These are phyloP conservation scores for Orbilia blumenaviensis DNA, from an alignment of 2,329 filamentous ascomycete genomes.

Conservation along the genomic window DNA sequence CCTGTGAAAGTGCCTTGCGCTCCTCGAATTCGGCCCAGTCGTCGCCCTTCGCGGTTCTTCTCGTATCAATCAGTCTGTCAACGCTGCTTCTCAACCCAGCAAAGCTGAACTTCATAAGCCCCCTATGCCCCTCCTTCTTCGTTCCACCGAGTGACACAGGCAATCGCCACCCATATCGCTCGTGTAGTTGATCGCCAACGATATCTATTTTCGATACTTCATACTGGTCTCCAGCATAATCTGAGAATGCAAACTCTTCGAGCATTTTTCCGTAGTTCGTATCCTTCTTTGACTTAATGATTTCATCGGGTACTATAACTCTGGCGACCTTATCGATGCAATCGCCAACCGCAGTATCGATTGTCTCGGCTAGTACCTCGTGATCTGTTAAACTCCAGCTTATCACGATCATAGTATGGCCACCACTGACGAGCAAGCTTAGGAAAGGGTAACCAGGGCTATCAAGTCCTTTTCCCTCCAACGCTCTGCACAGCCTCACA, in stretches of 20 bases:
- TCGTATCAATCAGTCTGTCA: conserved; percentile 66
- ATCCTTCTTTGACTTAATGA: conserved; percentile 67
- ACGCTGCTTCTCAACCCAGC: conserved; percentile 74
- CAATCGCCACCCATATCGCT: conserved; percentile 73
- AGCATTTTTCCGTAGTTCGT: conserved; percentile 80
- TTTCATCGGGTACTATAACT: conserved; percentile 72
- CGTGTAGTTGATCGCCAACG: conserved; percentile 58
- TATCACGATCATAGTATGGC: conserved; percentile 86
- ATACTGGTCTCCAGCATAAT: conserved; percentile 55
- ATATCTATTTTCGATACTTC: conserved; percentile 23
- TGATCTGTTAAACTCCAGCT: conserved; percentile 76
- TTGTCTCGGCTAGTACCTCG: conserved; percentile 74
- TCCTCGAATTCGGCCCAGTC: conserved; percentile 63
- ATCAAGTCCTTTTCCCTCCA: conserved; percentile 56
- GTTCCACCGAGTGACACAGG: conserved; percentile 70
- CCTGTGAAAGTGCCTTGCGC: conserved; percentile 74
- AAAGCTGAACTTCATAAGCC: conserved; percentile 75
- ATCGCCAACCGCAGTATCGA: conserved; percentile 89
- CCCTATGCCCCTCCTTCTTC: conserved; percentile 62
- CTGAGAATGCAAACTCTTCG: conserved; percentile 79
- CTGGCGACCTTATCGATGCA: conserved; percentile 87
- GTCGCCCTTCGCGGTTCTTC: conserved; percentile 63
- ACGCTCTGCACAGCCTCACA: conserved; percentile 75
- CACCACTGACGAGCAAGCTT: conserved; percentile 87
- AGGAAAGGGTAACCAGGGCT: conserved; percentile 80